Evolutionary conservation across 2,329 filamentous ascomycete species (phyloP).

Genomic region (Talaromyces sp.): DNA sequence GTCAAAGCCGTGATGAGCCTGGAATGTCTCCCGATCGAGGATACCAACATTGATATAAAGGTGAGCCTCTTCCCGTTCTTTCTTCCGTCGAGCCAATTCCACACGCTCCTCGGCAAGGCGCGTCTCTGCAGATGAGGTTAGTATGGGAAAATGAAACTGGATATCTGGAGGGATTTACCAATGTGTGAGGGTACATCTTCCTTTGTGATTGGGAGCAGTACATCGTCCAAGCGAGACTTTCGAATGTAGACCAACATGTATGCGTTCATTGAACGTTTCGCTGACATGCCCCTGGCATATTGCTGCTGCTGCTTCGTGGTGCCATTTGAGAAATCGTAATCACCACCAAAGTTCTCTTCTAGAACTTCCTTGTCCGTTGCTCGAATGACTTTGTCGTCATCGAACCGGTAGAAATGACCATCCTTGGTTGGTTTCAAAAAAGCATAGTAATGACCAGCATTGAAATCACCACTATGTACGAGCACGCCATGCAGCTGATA

Average conservation of each 20-base stretch:
- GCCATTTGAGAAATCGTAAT: constrained; percentile 62
- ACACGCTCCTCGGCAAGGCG: constrained; percentile 79
- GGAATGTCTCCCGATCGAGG: constrained; percentile 77
- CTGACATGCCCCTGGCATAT: constrained; percentile 60
- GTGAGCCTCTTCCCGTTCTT: constrained; percentile 91
- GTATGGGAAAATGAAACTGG: background rate
- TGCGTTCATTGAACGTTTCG: constrained; percentile 73
- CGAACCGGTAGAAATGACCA: constrained; percentile 93
- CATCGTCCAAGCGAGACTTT: constrained; percentile 75
- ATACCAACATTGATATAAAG: constrained; percentile 83
- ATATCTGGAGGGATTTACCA: constrained; percentile 46
- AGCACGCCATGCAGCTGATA: constrained; percentile 94
- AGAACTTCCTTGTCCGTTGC: constrained; percentile 86
- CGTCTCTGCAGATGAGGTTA: constrained; percentile 48
- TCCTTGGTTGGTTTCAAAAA: constrained; percentile 92
- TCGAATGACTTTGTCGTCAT: constrained; percentile 94
- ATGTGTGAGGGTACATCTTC: constrained; percentile 79
- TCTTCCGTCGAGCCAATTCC: constrained; percentile 68
- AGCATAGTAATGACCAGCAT: constrained; percentile 97
- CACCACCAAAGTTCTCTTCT: constrained; percentile 94
- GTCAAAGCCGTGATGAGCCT: constrained; percentile 77
- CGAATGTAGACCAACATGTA: constrained; percentile 99
- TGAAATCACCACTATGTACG: constrained; percentile 93
- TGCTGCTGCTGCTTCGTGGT: constrained; percentile 57
- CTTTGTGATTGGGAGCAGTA: constrained; percentile 71